phyloP scores from a whole-genome alignment of 2,329 filamentous ascomycete species.

The Scedosporium dehoogii region DNA sequence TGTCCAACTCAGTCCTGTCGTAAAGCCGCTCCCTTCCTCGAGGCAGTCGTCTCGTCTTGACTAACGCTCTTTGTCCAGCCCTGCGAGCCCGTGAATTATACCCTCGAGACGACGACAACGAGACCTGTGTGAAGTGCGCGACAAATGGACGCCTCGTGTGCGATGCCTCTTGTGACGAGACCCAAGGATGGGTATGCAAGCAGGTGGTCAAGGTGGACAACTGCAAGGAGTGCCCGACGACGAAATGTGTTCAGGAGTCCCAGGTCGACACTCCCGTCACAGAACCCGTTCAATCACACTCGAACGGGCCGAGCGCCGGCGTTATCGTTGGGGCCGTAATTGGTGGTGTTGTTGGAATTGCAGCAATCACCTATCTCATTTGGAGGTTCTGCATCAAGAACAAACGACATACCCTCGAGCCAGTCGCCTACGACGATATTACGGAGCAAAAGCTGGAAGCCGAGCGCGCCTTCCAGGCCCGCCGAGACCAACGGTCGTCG shows the following conservation, averaged over 20 bases:
- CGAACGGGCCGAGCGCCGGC: slow-evolving; percentile 53
- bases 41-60: background rate
- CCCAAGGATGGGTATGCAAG: slow-evolving; percentile 10
- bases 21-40: background rate
- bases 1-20: background rate
- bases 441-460: slow-evolving; percentile 35
- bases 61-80: slow-evolving; percentile 5
- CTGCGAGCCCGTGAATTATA: slow-evolving; percentile 11
- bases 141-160: slow-evolving; percentile 10
- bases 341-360: slow-evolving; percentile 69
- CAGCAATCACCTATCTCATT: slow-evolving; percentile 65
- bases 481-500: slow-evolving; percentile 58
- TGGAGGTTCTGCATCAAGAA: slow-evolving; percentile 85
- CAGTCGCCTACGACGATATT: slow-evolving; percentile 3
- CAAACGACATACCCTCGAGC: slow-evolving; percentile 42
- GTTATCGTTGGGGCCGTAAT: slow-evolving; percentile 89
- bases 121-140: slow-evolving; percentile 11
- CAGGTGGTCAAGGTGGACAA: slow-evolving; percentile 12
- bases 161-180: slow-evolving; percentile 10
- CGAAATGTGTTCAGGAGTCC: slow-evolving; percentile 9
- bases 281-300: background rate
- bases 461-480: slow-evolving; percentile 29
- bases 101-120: slow-evolving; percentile 10
- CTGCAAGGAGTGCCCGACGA: slow-evolving; percentile 12
- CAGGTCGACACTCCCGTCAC: background rate